These are phyloP conservation scores for Phaeoacremonium minimum DNA, from an alignment of 2,329 filamentous ascomycete species.

Conservation along the genomic window DNA sequence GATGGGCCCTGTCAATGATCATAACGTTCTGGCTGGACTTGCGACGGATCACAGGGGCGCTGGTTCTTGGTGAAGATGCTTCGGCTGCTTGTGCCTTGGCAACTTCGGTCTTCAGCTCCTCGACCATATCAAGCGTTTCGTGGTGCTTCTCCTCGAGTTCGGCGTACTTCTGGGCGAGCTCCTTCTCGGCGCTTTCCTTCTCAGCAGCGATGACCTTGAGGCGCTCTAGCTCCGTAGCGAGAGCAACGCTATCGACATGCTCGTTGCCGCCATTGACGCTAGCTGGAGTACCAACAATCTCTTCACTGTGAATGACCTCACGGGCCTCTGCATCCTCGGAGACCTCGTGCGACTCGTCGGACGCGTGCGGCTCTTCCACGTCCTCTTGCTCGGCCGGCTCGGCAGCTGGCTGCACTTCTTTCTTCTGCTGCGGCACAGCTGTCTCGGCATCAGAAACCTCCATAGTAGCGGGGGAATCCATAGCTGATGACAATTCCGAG, in stretches of 20 bases:
- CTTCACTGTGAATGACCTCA: neutral
- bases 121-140: conserved; percentile 77
- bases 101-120: conserved; percentile 84
- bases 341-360: neutral
- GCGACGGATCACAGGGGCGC: conserved; percentile 76
- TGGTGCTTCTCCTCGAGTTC: conserved; percentile 79
- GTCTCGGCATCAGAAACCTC: conserved; percentile 60
- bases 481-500: conserved; percentile 85
- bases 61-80: conserved; percentile 56
- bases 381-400: conserved; percentile 2
- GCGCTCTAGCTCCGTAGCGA: conserved; percentile 64
- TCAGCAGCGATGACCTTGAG: conserved; percentile 68
- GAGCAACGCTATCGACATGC: no score
- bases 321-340: neutral
- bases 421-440: conserved; percentile 37
- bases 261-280: conserved; percentile 37
- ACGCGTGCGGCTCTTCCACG: neutral
- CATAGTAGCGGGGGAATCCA: conserved; percentile 66
- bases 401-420: conserved; percentile 6
- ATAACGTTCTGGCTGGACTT: conserved; percentile 90
- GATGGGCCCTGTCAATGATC: conserved; percentile 83
- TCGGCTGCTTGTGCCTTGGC: conserved; percentile 64
- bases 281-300: neutral
- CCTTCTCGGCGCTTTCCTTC: conserved; percentile 69
- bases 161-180: conserved; percentile 75